Percentiles rank a stretch among this genome's conserved stretches.
Conservation (phyloP, 1,284 basidiomycete genomes). For the Inonotus hispidus region DNA sequence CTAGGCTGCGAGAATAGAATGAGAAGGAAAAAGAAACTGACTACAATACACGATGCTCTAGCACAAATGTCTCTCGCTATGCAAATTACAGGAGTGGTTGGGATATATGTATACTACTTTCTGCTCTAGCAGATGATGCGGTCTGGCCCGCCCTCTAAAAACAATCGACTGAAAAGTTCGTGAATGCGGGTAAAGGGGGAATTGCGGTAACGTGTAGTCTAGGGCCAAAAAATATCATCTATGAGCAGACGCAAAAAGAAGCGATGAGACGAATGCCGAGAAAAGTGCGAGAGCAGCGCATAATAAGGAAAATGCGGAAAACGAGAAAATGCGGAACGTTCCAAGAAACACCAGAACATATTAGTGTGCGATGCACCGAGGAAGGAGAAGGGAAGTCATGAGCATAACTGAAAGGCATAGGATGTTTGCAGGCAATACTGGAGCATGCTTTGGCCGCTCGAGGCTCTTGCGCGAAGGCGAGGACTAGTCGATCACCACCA, state of each 20-base stretch:
- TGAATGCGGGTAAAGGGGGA: conserved; percentile 36
- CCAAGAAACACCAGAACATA: conserved; percentile 17
- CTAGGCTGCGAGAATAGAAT: conserved; percentile 2
- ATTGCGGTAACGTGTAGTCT: conserved; percentile 47
- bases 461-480: background rate
- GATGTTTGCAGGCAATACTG: conserved; percentile 5
- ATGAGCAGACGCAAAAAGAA: conserved; percentile 41
- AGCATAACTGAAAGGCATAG: conserved; percentile 9
- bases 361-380: conserved; percentile 1
- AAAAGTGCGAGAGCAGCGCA: conserved; percentile 54
- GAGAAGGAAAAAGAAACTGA: conserved; percentile 30
- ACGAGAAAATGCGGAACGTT: conserved; percentile 25
- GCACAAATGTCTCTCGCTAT: conserved; percentile 54
- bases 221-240: conserved; percentile 45
- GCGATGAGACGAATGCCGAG: conserved; percentile 54
- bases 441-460: background rate
- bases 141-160: conserved; percentile 19
- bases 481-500: conserved; percentile 38
- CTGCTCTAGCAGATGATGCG: conserved; percentile 21
- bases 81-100: conserved; percentile 31
- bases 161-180: conserved; percentile 17
- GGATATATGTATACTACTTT: conserved; percentile 15
- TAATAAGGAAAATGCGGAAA: conserved; percentile 20
- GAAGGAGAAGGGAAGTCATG: conserved; percentile 2
- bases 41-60: conserved; percentile 62